phyloP scores from a whole-genome alignment of 805 yeast species.

The Brettanomyces custersianus region DNA sequence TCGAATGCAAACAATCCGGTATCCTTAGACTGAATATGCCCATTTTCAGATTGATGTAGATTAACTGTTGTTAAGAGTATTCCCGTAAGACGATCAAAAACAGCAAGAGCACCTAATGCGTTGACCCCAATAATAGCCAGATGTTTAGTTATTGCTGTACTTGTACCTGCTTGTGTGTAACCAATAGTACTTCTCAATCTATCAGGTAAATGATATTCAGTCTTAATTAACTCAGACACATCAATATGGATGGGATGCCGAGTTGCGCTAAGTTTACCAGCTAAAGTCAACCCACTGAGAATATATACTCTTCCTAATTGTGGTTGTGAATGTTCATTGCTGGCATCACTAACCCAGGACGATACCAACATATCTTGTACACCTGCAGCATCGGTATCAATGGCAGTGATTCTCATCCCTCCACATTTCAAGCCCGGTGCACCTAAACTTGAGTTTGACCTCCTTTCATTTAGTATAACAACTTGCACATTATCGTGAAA shows the following conservation, averaged over 20 bases:
- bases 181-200: constrained; percentile 10
- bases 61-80: background rate
- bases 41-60: background rate
- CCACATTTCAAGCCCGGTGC: constrained; percentile 33
- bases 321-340: background rate
- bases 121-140: constrained; percentile 28
- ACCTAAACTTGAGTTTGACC: constrained; percentile 27
- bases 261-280: background rate
- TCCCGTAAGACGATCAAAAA: constrained; percentile 18
- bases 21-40: constrained; percentile 13
- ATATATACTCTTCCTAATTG: constrained; percentile 11
- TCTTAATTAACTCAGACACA: background rate
- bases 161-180: constrained; percentile 36
- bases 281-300: constrained; percentile 11
- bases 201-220: background rate
- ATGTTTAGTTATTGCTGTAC: constrained; percentile 20
- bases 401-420: constrained; percentile 26
- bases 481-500: constrained; percentile 15
- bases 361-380: constrained; percentile 34
- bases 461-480: constrained; percentile 14
- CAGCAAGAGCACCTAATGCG: constrained; percentile 30
- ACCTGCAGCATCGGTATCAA: constrained; percentile 30
- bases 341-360: constrained; percentile 32
- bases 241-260: background rate
- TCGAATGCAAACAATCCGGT: constrained; percentile 22